Evolutionary conservation across 352 stramenopile species (phyloP).

Genomic region (Thalassiosira ordinaria): DNA sequence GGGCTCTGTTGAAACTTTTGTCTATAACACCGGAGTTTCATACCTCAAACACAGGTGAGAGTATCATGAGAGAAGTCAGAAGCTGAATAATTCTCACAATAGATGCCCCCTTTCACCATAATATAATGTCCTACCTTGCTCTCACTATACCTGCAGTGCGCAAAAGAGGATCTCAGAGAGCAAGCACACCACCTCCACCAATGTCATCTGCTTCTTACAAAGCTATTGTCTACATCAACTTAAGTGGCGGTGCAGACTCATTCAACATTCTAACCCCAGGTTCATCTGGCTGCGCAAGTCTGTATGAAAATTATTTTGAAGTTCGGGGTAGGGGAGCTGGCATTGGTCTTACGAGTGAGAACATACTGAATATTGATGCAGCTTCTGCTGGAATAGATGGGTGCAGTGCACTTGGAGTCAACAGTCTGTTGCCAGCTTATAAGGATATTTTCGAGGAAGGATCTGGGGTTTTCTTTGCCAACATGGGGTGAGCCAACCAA

Average conservation of each 20-base stretch:
- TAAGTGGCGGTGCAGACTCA: conserved; percentile 65
- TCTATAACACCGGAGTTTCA: conserved; percentile 72
- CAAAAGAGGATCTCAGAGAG: conserved; percentile 43
- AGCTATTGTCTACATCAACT: conserved; percentile 62
- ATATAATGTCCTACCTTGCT: too few species aligned
- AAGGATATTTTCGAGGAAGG: conserved; percentile 69
- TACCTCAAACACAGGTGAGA: conserved; percentile 51
- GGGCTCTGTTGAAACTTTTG: conserved; percentile 62
- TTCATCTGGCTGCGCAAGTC: conserved; percentile 15
- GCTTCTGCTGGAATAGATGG: conserved; percentile 34
- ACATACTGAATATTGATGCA: conserved; percentile 60
- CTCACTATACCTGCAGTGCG: too few species aligned
- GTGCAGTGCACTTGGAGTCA: conserved; percentile 67
- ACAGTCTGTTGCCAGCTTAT: conserved; percentile 47
- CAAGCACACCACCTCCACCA: conserved; percentile 19
- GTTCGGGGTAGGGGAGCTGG: conserved; percentile 20
- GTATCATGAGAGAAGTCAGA: too few species aligned
- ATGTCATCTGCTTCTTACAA: conserved; percentile 64
- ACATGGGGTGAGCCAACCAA: conserved; percentile 41
- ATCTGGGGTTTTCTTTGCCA: conserved; percentile 49
- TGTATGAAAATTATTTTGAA: conserved; percentile 60
- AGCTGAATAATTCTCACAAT: too few species aligned
- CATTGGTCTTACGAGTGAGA: conserved; percentile 52
- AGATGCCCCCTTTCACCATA: too few species aligned
- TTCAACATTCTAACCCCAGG: conserved; percentile 75